Percentiles rank a stretch among this genome's conserved stretches.
These are phyloP conservation scores for Wallacemonas collosoma DNA, from an alignment of 208 protist genomes.

Conservation along the genomic window DNA sequence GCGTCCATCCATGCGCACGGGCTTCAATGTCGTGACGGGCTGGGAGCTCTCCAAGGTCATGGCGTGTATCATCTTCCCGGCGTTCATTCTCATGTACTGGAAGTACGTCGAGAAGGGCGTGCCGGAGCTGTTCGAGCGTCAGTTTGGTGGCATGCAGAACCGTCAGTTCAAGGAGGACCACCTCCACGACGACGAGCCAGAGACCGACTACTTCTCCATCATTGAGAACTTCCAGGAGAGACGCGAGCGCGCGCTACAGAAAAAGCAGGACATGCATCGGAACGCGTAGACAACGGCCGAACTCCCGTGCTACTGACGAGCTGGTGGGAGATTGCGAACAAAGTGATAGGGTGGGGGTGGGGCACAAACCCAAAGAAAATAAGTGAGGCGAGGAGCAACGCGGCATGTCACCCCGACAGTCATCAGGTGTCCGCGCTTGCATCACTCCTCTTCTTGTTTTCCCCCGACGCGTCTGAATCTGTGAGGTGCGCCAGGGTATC, in stretches of 20 bases:
- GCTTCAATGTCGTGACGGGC: constrained; percentile 62
- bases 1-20: constrained; percentile 56
- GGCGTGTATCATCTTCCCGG: constrained; percentile 75
- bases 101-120: constrained; percentile 70
- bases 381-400: too few relatives aligned
- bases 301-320: too few relatives aligned
- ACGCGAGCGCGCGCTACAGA: constrained; percentile 62
- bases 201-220: constrained; percentile 83
- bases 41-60: constrained; percentile 83
- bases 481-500: too few relatives aligned
- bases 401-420: too few relatives aligned
- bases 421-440: too few relatives aligned
- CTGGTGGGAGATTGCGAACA: too few relatives aligned
- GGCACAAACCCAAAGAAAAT: too few relatives aligned
- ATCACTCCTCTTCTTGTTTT: too few relatives aligned
- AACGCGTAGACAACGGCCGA: neutral
- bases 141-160: constrained; percentile 81
- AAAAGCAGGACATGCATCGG: constrained; percentile 56
- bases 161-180: constrained; percentile 74
- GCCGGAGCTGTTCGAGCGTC: constrained; percentile 76
- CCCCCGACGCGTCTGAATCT: too few relatives aligned
- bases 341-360: too few relatives aligned
- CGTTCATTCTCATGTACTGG: constrained; percentile 83
- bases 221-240: constrained; percentile 80
- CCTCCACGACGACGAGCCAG: constrained; percentile 39